Conservation (phyloP, 2,329 filamentous ascomycete genomes). For the Aspergillus intermedius region DNA sequence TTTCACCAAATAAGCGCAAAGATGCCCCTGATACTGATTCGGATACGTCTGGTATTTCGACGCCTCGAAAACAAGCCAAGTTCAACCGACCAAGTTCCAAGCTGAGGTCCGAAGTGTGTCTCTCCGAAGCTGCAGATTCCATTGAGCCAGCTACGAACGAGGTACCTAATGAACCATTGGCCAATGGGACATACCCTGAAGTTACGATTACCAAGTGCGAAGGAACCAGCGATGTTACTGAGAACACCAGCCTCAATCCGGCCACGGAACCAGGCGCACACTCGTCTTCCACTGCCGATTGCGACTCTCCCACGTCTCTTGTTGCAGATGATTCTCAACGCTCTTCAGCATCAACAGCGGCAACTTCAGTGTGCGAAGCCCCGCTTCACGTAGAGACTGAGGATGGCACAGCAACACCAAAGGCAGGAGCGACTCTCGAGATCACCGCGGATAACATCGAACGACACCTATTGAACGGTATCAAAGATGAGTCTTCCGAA, state of each 20-base stretch:
- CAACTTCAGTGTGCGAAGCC: constrained; percentile 30
- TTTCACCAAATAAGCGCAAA: constrained; percentile 24
- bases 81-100: constrained; percentile 31
- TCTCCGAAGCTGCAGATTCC: constrained; percentile 22
- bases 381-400: constrained; percentile 15
- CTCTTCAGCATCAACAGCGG: constrained; percentile 29
- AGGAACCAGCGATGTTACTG: constrained; percentile 7
- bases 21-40: constrained; percentile 20
- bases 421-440: constrained; percentile 9
- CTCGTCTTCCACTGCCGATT: constrained; percentile 12
- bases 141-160: constrained; percentile 14
- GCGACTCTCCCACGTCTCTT: constrained; percentile 21
- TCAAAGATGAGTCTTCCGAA: constrained; percentile 19
- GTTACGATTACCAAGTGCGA: constrained; percentile 4
- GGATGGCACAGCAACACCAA: constrained; percentile 3
- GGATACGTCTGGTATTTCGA: constrained; percentile 19
- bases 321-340: constrained; percentile 25
- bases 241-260: constrained; percentile 1
- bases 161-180: not conserved
- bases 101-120: constrained; percentile 30
- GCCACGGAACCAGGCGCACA: constrained; percentile 5
- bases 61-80: constrained; percentile 28
- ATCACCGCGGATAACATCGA: constrained; percentile 4
- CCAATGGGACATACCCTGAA: constrained; percentile 1
- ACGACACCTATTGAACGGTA: constrained; percentile 10